Evolutionary conservation across 1,139 yeast species (phyloP).

Genomic region (Saccharomycopsis phalli): DNA sequence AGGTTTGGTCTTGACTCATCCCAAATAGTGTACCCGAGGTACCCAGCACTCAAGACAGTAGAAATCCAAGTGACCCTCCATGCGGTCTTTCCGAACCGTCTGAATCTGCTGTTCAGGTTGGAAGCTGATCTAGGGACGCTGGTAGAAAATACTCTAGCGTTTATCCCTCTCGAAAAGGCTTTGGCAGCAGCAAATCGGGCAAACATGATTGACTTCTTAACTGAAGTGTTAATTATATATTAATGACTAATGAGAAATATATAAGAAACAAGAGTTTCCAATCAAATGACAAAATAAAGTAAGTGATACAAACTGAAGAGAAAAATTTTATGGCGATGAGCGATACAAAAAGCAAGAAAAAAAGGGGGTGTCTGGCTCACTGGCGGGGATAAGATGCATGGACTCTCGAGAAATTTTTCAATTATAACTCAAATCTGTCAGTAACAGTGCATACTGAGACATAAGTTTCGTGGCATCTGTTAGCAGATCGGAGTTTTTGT

Average conservation of each 20-base stretch:
- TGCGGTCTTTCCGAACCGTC: conserved; percentile 25
- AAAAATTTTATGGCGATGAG: too few relatives aligned
- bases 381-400: too few relatives aligned
- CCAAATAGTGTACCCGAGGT: conserved; percentile 48
- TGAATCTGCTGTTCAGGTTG: too few relatives aligned
- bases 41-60: conserved; percentile 36
- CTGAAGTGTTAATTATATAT: not conserved
- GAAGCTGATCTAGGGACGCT: too few relatives aligned
- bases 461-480: not conserved
- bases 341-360: too few relatives aligned
- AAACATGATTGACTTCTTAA: not conserved
- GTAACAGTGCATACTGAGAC: not conserved
- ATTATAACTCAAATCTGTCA: not conserved
- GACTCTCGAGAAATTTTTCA: too few relatives aligned
- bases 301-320: too few relatives aligned
- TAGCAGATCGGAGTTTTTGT: not conserved
- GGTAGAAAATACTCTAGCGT: too few relatives aligned
- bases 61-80: conserved; percentile 33
- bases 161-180: too few relatives aligned
- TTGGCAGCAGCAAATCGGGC: too few relatives aligned
- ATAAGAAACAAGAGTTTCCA: not conserved
- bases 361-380: too few relatives aligned
- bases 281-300: not conserved
- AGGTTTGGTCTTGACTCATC: conserved; percentile 52
- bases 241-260: conserved; percentile 3